A percentile compares a stretch with the other conserved stretches of the same genome.
These are phyloP conservation scores for Oryza glumipatula DNA, from an alignment of 176 grass and related monocot species.

Conservation along the genomic window DNA sequence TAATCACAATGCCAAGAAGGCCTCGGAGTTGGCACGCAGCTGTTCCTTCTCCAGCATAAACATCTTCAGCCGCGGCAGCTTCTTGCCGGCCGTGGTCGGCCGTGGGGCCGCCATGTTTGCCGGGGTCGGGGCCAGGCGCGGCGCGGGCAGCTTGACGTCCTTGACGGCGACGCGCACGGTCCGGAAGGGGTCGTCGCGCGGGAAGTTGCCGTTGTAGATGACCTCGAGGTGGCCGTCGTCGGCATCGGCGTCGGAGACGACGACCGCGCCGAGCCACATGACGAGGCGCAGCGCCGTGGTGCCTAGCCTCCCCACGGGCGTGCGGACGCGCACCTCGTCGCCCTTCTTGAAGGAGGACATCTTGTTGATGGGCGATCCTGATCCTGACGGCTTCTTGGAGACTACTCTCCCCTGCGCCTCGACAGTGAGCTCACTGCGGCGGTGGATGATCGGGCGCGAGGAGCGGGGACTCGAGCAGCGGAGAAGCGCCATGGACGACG, in stretches of 20 bases:
- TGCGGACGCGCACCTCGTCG: slow-evolving; percentile 7
- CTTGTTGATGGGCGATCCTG: no score
- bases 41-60: slow-evolving; percentile 6
- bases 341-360: neutral
- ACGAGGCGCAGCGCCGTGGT: neutral
- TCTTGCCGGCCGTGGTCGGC: neutral
- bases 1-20: neutral
- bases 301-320: neutral
- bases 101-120: neutral
- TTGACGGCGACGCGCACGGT: neutral
- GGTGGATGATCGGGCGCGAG: neutral
- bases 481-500: neutral
- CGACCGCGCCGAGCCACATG: slow-evolving; percentile 12
- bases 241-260: neutral
- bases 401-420: neutral
- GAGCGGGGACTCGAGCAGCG: neutral
- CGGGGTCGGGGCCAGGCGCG: neutral
- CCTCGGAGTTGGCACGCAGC: neutral
- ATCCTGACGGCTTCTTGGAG: neutral
- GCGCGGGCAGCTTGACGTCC: neutral
- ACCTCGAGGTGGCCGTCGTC: neutral
- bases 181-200: neutral
- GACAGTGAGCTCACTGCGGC: neutral
- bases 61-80: neutral
- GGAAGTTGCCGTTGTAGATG: neutral